Percentiles rank a stretch among this genome's conserved stretches.
Evolutionary conservation across 179 eudicot genomes (phyloP).

Genomic region (Silene noctiflora): DNA sequence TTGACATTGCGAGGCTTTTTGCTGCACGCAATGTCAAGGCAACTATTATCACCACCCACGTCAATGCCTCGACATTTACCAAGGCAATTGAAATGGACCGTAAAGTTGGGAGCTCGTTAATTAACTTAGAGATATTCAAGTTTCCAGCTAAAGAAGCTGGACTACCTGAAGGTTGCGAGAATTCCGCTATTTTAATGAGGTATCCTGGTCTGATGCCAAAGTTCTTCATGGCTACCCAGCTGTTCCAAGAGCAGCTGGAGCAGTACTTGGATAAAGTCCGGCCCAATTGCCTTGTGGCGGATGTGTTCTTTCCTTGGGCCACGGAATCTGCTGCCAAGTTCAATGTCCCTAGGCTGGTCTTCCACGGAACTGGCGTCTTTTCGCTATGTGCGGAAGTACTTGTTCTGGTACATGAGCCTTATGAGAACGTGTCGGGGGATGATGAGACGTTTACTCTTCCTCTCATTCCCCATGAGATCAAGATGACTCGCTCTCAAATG

Average conservation of each 20-base stretch:
- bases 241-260: slow-evolving; percentile 29
- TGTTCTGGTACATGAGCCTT: slow-evolving; percentile 18
- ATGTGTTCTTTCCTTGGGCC: slow-evolving; percentile 36
- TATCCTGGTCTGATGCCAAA: background rate
- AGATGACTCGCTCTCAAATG: slow-evolving; percentile 22
- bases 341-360: slow-evolving; percentile 31
- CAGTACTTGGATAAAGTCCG: slow-evolving; percentile 19
- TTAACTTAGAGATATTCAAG: slow-evolving; percentile 21
- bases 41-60: slow-evolving; percentile 38
- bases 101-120: background rate
- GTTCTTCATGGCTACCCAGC: slow-evolving; percentile 23
- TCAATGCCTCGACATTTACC: background rate
- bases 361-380: slow-evolving; percentile 30
- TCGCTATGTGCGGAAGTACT: slow-evolving; percentile 15
- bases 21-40: slow-evolving; percentile 31
- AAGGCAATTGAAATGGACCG: background rate
- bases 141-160: slow-evolving; percentile 26
- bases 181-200: slow-evolving; percentile 12
- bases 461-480: slow-evolving; percentile 21
- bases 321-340: slow-evolving; percentile 26
- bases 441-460: slow-evolving; percentile 28
- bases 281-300: slow-evolving; percentile 32
- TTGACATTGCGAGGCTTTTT: slow-evolving; percentile 51
- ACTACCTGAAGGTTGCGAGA: slow-evolving; percentile 31
- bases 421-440: slow-evolving; percentile 21